Base-by-base conservation (phyloP, 2,329 filamentous ascomycete species). In the Sclerotinia borealis region DNA sequence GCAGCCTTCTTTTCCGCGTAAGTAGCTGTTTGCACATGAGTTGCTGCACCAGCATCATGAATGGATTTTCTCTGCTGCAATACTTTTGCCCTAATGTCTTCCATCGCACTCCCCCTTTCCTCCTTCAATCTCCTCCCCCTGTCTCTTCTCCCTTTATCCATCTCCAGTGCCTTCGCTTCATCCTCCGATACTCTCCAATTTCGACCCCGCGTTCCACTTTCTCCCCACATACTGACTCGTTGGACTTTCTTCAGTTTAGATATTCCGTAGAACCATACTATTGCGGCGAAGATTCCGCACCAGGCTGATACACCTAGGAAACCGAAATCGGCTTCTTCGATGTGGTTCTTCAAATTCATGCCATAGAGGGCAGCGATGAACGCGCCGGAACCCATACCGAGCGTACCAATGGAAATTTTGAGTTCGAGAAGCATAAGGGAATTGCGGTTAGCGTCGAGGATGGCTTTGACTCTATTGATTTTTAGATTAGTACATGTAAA, bases 321-420 rank as follows among this genome's bases (percentile, higher is more conserved):
- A 13, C 93, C 95, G 76, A 91, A 84, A 76, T 91, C 85, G 1
- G 90, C 93, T 75, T 98, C 93, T 79, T 99, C 95, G 71, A 98
- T 92, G 76, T 97, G 98, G 77, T 98, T 98, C 75, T 97, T 96
- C 68, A 99, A 80, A 79, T 99, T 99, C 93, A 98, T 98, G 71
- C 95, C 95, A 81, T 98, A 99, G n/a, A 99, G 86, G n/a, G 93
- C 93, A 10, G 95, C 96, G 71, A 97, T 84, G 74, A 98, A 96
- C 56, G 95, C 97, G 62, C 95, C 95, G 74, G 93, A 92, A 61
- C 92, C 93, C 54, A 98, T 86, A n/a, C 93, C 92, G 5, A 99
- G 85, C 1, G 95, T 98, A 63, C 92, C 91, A 65, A 99, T 93
- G 74, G 90, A 95, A 79, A 98, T 96, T 75, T 96, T 96, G 70